These are phyloP conservation scores for Calonectria pauciramosa DNA, from an alignment of 2,329 filamentous ascomycete species.

Conservation along the genomic window DNA sequence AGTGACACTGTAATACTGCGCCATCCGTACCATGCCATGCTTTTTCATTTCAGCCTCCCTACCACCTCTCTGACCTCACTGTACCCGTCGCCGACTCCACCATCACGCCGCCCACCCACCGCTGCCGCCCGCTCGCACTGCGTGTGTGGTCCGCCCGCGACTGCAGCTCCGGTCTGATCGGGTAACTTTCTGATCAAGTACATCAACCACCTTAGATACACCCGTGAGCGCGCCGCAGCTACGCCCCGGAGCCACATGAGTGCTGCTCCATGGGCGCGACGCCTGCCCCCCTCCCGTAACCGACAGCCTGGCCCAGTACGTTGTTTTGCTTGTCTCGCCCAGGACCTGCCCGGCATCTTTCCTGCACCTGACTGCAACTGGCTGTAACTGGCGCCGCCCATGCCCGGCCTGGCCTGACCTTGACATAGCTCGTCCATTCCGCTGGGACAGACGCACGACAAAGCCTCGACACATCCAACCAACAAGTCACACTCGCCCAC, in stretches of 20 bases:
- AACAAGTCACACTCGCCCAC: background rate
- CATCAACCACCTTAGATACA: conserved; percentile 20
- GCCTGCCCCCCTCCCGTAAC: conserved; percentile 19
- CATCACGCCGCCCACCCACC: conserved; percentile 26
- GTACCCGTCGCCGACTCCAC: conserved; percentile 26
- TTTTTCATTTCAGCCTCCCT: conserved; percentile 5
- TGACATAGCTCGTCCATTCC: conserved; percentile 38
- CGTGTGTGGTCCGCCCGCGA: conserved; percentile 1
- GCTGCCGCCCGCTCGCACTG: conserved; percentile 30
- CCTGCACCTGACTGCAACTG: conserved; percentile 3
- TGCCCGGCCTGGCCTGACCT: conserved; percentile 42
- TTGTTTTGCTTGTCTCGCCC: conserved; percentile 12
- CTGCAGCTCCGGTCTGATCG: conserved; percentile 13
- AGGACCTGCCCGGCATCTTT: conserved; percentile 13
- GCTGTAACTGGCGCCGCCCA: conserved; percentile 29
- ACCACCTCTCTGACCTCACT: background rate
- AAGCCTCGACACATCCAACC: conserved; percentile 24
- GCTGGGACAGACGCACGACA: conserved; percentile 37
- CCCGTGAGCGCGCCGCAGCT: conserved; percentile 20
- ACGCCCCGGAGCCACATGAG: conserved; percentile 27
- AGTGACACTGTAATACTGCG: background rate
- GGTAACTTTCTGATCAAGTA: background rate
- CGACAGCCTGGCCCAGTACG: conserved; percentile 22
- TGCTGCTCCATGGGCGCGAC: conserved; percentile 8
- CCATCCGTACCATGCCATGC: background rate